Base-by-base conservation (phyloP, 768 basidiomycete genomes). In the Auriscalpium microsporum region DNA sequence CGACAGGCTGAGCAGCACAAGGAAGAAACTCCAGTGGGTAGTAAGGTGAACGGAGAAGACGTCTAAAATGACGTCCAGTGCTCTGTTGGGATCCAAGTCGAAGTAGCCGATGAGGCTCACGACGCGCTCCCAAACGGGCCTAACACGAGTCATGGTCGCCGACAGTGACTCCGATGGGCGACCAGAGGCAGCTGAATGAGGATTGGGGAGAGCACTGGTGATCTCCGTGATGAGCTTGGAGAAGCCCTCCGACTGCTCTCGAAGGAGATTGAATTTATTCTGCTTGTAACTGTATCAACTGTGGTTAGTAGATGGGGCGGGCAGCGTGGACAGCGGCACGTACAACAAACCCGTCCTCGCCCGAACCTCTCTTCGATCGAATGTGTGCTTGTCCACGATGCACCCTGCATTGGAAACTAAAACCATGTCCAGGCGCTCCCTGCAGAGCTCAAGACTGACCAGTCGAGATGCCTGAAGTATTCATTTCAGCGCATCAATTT, bases 231-330 rank as follows among this genome's bases (percentile, higher is more conserved):
- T 81, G 35, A 98, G 81, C 69, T 94, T 94, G 68, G 91, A 91
- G 73, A 93, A 99, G 8, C 96, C 96, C 73, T 98, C 95, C 1
- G 94, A 94, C 64, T 96, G 91, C 72, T 99, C 96, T 38, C 96
- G 87, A 14, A 97, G 80, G 40, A 99, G 80, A 67, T 98, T 99
- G 76, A 94, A 95, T 71, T 98, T 99, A 73, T 93, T 93, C 70
- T 99, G 95, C 69, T 93, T 94, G 75, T 94, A 95, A 68, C 91
- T 94, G 23, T 23, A 35, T 21, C 58, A 45, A 21, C 56, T 40
- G 51, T 55, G 52, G 38, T 48, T 9, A 34, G 45, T 42, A 37
- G 9, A 40, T 3, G n/a, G 35, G 46, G 16, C 13, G 48, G 19
- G 35, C 21, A 10, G 46, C 34, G 38, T 38, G 36, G 23, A 23